Percentiles rank a stretch among this genome's conserved stretches.
Evolutionary conservation across 345 rosid genomes (phyloP).

Genomic region (Eucalyptus regnans): DNA sequence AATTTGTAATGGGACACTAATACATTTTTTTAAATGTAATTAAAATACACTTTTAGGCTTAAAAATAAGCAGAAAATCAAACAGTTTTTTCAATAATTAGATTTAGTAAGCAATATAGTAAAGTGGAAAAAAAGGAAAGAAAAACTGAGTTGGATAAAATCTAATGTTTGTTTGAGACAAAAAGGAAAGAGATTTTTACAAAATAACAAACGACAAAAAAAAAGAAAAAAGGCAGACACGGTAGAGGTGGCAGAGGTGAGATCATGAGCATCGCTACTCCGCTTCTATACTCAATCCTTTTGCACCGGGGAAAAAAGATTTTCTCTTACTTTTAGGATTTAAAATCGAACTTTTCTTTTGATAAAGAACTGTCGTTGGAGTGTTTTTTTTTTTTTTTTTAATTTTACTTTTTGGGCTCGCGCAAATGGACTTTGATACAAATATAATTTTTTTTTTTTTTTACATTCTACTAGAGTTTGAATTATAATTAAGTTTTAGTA

Average conservation of each 20-base stretch:
- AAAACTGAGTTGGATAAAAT: background rate
- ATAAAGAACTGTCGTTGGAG: background rate
- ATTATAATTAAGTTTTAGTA: background rate
- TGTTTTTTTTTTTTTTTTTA: background rate
- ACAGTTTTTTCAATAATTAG: background rate
- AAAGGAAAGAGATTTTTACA: background rate
- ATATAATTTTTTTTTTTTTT: rapidly evolving
- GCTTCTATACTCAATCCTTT: background rate
- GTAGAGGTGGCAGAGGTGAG: background rate
- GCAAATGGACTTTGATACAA: background rate
- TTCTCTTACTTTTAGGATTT: background rate
- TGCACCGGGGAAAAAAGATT: background rate
- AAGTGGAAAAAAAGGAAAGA: background rate
- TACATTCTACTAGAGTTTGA: background rate
- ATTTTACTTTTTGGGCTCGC: background rate
- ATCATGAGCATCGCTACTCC: background rate
- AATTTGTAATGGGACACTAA: background rate
- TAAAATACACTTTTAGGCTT: background rate
- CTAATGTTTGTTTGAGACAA: background rate
- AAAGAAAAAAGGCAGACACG: background rate
- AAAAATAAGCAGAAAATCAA: background rate
- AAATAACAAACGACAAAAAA: background rate
- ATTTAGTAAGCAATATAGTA: background rate
- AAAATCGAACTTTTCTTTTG: background rate
- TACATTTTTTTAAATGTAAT: background rate